phyloP scores from a whole-genome alignment of 2,329 filamentous ascomycete species.

The Neofusicoccum sp. region DNA sequence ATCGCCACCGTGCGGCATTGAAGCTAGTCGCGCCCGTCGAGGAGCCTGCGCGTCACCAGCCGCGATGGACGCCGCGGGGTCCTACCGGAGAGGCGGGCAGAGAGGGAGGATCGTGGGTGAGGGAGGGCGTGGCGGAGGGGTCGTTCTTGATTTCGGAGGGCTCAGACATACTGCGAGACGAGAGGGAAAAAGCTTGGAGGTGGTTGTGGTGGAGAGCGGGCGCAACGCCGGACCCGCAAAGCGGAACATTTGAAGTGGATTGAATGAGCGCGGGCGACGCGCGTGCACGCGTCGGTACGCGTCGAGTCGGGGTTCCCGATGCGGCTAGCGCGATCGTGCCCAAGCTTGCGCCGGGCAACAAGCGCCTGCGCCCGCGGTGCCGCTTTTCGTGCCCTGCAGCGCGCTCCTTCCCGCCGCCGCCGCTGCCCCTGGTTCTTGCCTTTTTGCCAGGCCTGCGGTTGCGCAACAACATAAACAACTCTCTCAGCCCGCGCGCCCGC shows the following conservation, averaged over 20 bases:
- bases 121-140: conserved; percentile 14
- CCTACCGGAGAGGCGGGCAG: conserved; percentile 20
- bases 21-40: not conserved
- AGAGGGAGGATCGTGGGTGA: conserved; percentile 24
- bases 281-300: not conserved
- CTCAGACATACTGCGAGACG: conserved; percentile 8
- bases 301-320: not conserved
- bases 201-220: not conserved
- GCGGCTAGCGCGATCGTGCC: not conserved
- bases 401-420: not conserved
- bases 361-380: not conserved
- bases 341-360: conserved; percentile 1
- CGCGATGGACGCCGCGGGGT: not conserved
- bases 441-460: conserved; percentile 4
- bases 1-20: not conserved
- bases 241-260: not conserved
- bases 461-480: conserved; percentile 14
- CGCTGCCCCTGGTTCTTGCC: not conserved
- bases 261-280: not conserved
- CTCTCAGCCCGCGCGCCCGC: not conserved
- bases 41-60: not conserved
- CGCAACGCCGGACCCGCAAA: no score
- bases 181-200: not conserved
- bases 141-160: not conserved
- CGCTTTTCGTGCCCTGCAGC: conserved; percentile 8